Base-by-base conservation (phyloP, 108 stramenopile genomes). In the Fistulifera solaris region DNA sequence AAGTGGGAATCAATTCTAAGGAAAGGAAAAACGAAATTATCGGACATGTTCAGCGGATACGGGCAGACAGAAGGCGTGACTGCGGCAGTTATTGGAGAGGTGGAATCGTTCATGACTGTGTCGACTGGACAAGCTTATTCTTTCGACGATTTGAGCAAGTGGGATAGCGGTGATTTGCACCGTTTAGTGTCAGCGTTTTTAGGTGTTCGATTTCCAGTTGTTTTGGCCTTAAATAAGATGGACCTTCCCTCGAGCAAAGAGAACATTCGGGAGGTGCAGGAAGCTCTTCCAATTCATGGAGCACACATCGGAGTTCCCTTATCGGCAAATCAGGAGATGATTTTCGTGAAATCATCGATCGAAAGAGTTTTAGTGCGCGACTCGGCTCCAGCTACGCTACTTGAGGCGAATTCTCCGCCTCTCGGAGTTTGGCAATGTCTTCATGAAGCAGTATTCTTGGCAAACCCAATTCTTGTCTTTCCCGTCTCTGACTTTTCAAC, bases 21-120 rank as follows among this genome's bases (percentile, higher is more conserved):
- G 27, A 68, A 68, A 52, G 89, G 86, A 31, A 39, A 64, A 18
- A 60, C 28, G 17, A 40, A 27, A 58, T 69, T 95, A 1, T 42
- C 79, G 16, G 85, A 65, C 6, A 78, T 96, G 70, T 91, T 96
- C 53, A 81, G 75, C 46, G 94, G 94, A 17, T 96, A 96, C 62
- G 80, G 78, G 40, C 89, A 87, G 59, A 71, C 62, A 48, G 62
- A 77, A 53, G 67, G 67, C 10, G 63, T 85, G 22, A 58, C 63
- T 8, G 40, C 60, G 8, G 58, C 58, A 18, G 82, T 87, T n/a
- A 62, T 85, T 46, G 15, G 39, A 15, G 87, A 68, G 2, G 71
- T 91, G 1, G 88, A 90, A 52, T 61, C 72, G 0, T 77, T 51
- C 53, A 50, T 85, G 10, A 68, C 73, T 38, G 62, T 75, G 13